Evolutionary conservation across 768 basidiomycete species (phyloP).

Genomic region (Pleurotus djamor): DNA sequence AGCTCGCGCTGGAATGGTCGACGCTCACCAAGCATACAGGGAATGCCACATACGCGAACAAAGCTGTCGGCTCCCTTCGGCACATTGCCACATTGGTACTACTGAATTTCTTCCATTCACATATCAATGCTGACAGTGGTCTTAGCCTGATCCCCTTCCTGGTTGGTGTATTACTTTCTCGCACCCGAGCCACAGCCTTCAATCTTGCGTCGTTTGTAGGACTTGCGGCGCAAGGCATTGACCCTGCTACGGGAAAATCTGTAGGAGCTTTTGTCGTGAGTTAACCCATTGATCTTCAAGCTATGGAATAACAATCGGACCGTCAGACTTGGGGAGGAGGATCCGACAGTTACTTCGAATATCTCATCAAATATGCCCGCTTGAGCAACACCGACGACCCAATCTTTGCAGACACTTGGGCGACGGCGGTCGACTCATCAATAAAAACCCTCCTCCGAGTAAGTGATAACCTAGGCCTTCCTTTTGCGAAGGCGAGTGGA

Average conservation of each 20-base stretch:
- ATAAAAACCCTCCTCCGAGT: conserved; percentile 59
- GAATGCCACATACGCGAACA: conserved; percentile 46
- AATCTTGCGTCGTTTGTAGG: conserved; percentile 24
- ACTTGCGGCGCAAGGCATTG: conserved; percentile 50
- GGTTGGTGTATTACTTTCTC: conserved; percentile 12
- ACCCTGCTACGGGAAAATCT: conserved; percentile 44
- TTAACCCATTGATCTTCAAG: not conserved
- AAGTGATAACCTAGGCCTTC: conserved; percentile 10
- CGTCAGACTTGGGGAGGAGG: conserved; percentile 68
- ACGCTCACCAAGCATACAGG: conserved; percentile 41
- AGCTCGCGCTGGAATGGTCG: conserved; percentile 51
- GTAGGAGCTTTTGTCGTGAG: conserved; percentile 47
- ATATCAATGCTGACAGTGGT: not conserved
- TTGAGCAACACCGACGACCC: conserved; percentile 64
- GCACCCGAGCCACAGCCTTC: not conserved
- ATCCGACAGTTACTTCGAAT: conserved; percentile 77
- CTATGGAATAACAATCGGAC: too few species aligned
- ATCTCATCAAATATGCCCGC: conserved; percentile 71
- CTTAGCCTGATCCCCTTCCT: conserved; percentile 31
- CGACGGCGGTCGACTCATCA: conserved; percentile 69
- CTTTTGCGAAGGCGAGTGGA: not conserved
- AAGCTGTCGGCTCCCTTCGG: conserved; percentile 44
- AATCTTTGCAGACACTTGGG: conserved; percentile 67
- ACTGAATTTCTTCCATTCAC: not conserved
- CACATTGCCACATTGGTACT: conserved; percentile 36